These are phyloP conservation scores for Gnetum montanum DNA, from an alignment of 75 land plant genomes.

Conservation along the genomic window DNA sequence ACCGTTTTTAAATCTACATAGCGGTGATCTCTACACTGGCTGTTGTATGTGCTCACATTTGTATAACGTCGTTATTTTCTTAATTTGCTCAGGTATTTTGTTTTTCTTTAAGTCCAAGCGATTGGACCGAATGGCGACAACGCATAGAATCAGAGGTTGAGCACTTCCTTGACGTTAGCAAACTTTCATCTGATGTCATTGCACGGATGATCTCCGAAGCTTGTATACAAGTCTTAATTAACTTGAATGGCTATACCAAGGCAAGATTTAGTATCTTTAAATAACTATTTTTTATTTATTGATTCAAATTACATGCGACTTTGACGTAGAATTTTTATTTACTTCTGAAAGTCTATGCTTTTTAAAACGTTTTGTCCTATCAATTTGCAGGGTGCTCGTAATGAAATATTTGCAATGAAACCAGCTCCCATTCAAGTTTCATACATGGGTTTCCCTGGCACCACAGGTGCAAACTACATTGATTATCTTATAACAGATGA, in stretches of 20 bases:
- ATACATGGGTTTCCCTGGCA: constrained; percentile 53
- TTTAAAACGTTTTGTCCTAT: too few relatives aligned
- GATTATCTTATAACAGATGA: constrained; percentile 48
- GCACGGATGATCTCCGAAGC: constrained; percentile 34
- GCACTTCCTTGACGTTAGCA: constrained; percentile 38
- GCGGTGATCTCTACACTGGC: not conserved
- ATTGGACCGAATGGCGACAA: constrained; percentile 49
- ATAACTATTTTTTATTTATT: too few relatives aligned
- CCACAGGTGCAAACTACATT: constrained; percentile 47
- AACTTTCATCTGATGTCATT: constrained; percentile 35
- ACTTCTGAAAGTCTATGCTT: not conserved
- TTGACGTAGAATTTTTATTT: not conserved
- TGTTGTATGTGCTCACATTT: too few relatives aligned
- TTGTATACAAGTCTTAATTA: constrained; percentile 42
- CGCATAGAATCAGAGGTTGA: constrained; percentile 36
- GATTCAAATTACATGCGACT: too few relatives aligned
- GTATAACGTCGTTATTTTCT: not conserved
- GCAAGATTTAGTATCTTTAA: constrained; percentile 8
- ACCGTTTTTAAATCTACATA: not conserved
- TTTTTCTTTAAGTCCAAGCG: constrained; percentile 43
- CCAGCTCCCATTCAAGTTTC: constrained; percentile 55
- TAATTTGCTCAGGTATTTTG: constrained; percentile 35
- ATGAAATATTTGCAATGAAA: constrained; percentile 50
- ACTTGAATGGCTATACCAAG: constrained; percentile 51
- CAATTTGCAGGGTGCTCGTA: constrained; percentile 34